A percentile compares a stretch with the other conserved stretches of the same genome.
Conservation (phyloP, 495 filamentous ascomycete species). For the Oidiodendron maius region DNA sequence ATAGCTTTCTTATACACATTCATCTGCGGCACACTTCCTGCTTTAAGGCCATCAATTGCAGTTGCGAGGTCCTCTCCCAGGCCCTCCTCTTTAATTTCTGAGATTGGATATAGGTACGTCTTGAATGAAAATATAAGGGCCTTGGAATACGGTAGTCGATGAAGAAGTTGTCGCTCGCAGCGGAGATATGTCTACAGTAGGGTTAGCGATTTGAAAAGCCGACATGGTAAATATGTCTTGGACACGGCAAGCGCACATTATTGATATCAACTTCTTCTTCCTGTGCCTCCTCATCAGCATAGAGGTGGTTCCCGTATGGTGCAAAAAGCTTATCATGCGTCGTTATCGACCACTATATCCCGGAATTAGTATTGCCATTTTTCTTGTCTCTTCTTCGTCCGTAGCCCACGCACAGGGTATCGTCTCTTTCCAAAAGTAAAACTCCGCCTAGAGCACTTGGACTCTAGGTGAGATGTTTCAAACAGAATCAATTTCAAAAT, state of each 20-base stretch:
- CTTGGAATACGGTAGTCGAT: conserved; percentile 58
- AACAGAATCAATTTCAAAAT: background rate
- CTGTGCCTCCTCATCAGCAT: conserved; percentile 33
- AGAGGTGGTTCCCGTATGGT: conserved; percentile 42
- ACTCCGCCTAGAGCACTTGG: background rate
- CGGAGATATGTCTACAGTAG: conserved; percentile 46
- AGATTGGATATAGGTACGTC: conserved; percentile 68
- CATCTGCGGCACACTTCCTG: conserved; percentile 63
- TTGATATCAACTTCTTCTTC: conserved; percentile 25
- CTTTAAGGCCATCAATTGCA: conserved; percentile 67
- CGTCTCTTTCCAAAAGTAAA: too few species aligned
- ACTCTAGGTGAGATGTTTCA: background rate
- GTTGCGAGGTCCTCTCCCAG: conserved; percentile 55
- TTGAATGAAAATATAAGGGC: conserved; percentile 75
- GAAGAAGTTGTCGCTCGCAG: conserved; percentile 72
- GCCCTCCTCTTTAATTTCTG: conserved; percentile 64
- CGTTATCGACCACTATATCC: conserved; percentile 62
- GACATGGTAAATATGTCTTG: background rate
- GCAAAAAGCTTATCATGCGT: conserved; percentile 50
- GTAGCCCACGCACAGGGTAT: too few species aligned
- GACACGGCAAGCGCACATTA: conserved; percentile 4
- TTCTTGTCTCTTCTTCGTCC: too few species aligned
- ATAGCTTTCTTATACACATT: conserved; percentile 61
- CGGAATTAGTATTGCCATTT: too few species aligned
- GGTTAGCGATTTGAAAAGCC: conserved; percentile 1